Percentiles rank a stretch among this genome's conserved stretches.
Evolutionary conservation across 306 rosid species (phyloP).

Genomic region (Casuarina equisetifolia): DNA sequence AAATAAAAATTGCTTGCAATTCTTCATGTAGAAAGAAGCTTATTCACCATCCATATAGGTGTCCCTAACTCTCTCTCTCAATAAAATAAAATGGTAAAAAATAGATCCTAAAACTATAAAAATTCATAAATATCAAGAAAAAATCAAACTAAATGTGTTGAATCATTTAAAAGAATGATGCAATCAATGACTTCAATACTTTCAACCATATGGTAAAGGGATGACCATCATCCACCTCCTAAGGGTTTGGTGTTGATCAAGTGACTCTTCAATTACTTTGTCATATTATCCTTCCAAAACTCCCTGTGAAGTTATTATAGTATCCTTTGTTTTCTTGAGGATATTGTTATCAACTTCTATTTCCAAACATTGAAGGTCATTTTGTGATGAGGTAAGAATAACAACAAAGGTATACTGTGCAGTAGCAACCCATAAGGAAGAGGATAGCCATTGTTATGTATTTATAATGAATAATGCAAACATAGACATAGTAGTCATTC

Average conservation of each 20-base stretch:
- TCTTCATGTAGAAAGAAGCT: too few relatives aligned
- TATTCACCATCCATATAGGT: too few relatives aligned
- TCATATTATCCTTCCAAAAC: constrained; percentile 83
- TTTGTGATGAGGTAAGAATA: constrained; percentile 64
- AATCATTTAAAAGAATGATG: too few relatives aligned
- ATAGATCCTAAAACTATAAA: background rate
- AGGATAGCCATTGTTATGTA: constrained; percentile 22
- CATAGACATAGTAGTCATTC: too few relatives aligned
- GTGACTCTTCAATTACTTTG: constrained; percentile 51
- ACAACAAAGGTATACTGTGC: constrained; percentile 68
- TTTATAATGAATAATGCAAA: too few relatives aligned
- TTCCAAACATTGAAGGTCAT: constrained; percentile 53
- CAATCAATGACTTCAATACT: constrained; percentile 39
- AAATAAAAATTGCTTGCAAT: too few relatives aligned
- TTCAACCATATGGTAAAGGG: constrained; percentile 85
- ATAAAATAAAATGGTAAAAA: too few relatives aligned
- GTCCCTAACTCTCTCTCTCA: too few relatives aligned
- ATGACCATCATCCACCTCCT: constrained; percentile 70
- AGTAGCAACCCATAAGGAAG: constrained; percentile 58
- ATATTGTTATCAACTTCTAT: constrained; percentile 35
- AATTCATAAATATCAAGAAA: background rate
- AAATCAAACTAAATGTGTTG: background rate
- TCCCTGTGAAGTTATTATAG: constrained; percentile 61
- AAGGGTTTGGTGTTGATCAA: constrained; percentile 44
- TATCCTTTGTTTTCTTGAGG: constrained; percentile 58